Evolutionary conservation across 805 yeast species (phyloP), one percentile per base, ranked within the genome.

Genomic region (Yamadazyma nakazawae): DNA sequence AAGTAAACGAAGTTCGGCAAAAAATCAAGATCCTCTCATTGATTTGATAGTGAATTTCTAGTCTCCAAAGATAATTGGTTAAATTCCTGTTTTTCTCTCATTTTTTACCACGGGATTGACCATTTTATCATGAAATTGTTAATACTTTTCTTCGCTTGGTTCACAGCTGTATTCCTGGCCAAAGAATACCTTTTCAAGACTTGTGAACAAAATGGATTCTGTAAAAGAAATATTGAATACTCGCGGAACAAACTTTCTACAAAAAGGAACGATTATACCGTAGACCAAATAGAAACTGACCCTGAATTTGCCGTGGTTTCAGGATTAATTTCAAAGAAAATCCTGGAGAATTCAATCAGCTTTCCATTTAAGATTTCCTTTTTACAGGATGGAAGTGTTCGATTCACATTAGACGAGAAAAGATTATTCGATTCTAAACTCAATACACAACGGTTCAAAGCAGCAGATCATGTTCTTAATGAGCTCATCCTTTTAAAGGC

Each of bases 141-240:
- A 10, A 12, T 31, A 11, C 24, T 10, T 18, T 30, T 43, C 5
- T 25, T 43, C 19, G 10, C 18, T n/a, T 37, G 31, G 34, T 13
- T 28, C 13, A 9, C 35, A 6, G 10, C 25, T 12, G 61, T 52
- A 2, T 19, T 50, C 6, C 65, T 64, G 5, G 89, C 82, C 34
- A 83, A 84, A 55, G 80, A 78, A 2, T 80, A 82, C 52, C 64
- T 88, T 45, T 85, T 89, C 72, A 87, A 88, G 60, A 79, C 74
- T 12, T 91, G 98, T 63, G 80, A 73, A 5, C 84, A 85, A 57
- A 78, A 89, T 14, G 96, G 96, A 6, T 90, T 91, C 60, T 91
- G 98, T 60, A 66, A 75, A 42, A 76, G 98, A 63, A 88, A 91
- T 58, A 70, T 92, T 46, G 81, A 79, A 47, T 88, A 78, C 59